These are phyloP conservation scores for Dacryopinax primogenitus DNA, from an alignment of 768 basidiomycete genomes.

Conservation along the genomic window DNA sequence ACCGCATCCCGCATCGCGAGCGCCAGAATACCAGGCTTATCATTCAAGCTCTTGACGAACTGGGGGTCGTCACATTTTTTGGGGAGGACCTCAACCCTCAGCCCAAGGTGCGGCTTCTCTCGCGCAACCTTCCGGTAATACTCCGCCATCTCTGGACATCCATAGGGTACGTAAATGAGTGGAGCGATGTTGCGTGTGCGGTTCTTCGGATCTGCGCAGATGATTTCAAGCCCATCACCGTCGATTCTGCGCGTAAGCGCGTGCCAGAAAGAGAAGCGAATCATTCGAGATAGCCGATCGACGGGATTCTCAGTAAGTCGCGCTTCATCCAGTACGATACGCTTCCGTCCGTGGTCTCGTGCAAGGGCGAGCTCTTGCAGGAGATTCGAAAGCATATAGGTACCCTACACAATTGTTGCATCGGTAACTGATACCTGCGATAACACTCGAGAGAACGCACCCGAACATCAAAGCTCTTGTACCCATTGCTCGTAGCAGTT, in stretches of 20 bases:
- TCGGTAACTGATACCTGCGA: not conserved
- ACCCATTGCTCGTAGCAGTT: conserved; percentile 93
- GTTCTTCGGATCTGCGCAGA: conserved; percentile 97
- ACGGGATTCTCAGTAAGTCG: conserved; percentile 95
- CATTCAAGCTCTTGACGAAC: conserved; percentile 87
- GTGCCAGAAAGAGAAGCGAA: conserved; percentile 96
- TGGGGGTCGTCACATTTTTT: conserved; percentile 70
- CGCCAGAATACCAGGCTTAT: conserved; percentile 85
- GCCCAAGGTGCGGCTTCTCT: conserved; percentile 85
- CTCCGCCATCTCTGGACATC: conserved; percentile 85
- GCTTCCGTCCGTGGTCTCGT: conserved; percentile 84
- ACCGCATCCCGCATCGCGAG: conserved; percentile 89
- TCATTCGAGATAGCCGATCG: conserved; percentile 92
- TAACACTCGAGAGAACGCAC: conserved; percentile 30
- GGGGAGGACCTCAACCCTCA: conserved; percentile 86
- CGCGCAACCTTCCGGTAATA: conserved; percentile 85
- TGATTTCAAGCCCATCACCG: conserved; percentile 91
- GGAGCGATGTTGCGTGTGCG: conserved; percentile 80
- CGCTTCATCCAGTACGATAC: conserved; percentile 98
- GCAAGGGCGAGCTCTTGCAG: conserved; percentile 97
- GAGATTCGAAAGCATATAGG: conserved; percentile 98
- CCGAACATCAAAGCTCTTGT: conserved; percentile 93
- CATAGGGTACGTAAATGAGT: conserved; percentile 87
- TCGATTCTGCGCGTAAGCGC: conserved; percentile 93
- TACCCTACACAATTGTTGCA: conserved; percentile 45